A percentile compares a stretch with the other conserved stretches of the same genome.
These are phyloP conservation scores for Chaetomium sp. DNA, from an alignment of 2,329 filamentous ascomycete species.

Conservation along the genomic window DNA sequence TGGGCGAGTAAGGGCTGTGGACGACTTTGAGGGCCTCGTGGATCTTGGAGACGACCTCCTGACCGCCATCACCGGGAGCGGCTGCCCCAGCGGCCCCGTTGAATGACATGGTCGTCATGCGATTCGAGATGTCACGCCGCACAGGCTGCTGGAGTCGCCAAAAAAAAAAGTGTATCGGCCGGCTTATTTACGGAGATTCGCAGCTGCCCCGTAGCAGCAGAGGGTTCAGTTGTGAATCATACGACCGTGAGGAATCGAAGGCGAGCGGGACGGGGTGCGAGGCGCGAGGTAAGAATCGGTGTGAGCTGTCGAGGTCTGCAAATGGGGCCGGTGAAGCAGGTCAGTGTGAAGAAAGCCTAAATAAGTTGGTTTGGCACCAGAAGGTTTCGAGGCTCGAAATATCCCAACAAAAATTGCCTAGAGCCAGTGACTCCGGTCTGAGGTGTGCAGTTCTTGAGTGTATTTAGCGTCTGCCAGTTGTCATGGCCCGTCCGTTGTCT, in stretches of 20 bases:
- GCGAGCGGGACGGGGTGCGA: not conserved
- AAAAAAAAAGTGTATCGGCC: not conserved
- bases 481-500: not conserved
- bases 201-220: slow-evolving; percentile 7
- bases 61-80: slow-evolving; percentile 13
- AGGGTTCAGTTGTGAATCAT: slow-evolving; percentile 15
- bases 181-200: not conserved
- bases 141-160: not conserved
- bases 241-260: not conserved
- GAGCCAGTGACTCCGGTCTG: too few relatives aligned
- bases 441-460: too few relatives aligned
- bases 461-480: slow-evolving; percentile 4
- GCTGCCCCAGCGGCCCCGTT: slow-evolving; percentile 15
- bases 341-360: too few relatives aligned
- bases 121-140: not conserved
- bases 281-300: not conserved
- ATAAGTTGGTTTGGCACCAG: too few relatives aligned
- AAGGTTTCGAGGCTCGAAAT: too few relatives aligned
- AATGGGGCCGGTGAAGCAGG: too few relatives aligned
- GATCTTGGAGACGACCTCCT: slow-evolving; percentile 56
- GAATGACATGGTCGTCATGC: slow-evolving; percentile 14
- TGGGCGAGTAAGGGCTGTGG: slow-evolving; percentile 73
- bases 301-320: not conserved
- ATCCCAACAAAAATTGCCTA: too few relatives aligned
- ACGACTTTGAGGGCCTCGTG: slow-evolving; percentile 81